These are phyloP conservation scores for Tetrahymena elliotti DNA, from an alignment of 73 alveolate genomes.

Conservation along the genomic window DNA sequence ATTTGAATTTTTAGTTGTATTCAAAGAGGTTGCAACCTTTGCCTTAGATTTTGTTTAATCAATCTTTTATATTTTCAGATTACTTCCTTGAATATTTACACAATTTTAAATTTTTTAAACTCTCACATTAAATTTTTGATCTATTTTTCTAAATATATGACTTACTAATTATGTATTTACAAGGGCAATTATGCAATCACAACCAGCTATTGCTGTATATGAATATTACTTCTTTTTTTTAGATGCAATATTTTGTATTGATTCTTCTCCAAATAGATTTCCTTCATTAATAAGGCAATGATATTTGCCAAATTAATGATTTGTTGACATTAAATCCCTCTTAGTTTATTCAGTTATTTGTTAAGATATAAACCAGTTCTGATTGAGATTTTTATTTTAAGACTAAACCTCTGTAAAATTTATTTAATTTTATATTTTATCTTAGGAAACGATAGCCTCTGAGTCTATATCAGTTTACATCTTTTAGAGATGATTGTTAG, in stretches of 20 bases:
- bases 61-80: neutral
- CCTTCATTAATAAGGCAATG: neutral
- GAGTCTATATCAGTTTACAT: too few relatives aligned
- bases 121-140: neutral
- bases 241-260: neutral
- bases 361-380: too few relatives aligned
- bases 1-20: neutral
- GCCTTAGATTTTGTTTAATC: neutral
- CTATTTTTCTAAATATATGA: neutral
- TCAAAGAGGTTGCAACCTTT: neutral
- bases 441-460: too few relatives aligned
- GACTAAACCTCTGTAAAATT: neutral
- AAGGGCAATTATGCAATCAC: neutral
- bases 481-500: neutral
- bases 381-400: too few relatives aligned
- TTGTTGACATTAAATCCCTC: neutral
- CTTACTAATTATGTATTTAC: neutral
- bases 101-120: neutral
- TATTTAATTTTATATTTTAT: too few relatives aligned
- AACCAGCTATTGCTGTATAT: neutral
- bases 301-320: neutral
- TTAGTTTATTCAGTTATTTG: neutral
- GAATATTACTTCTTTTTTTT: neutral
- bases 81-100: neutral
- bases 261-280: neutral